A percentile compares a stretch with the other conserved stretches of the same genome.
Conservation (phyloP, 495 filamentous ascomycete species). For the Penicillium roqueforti region DNA sequence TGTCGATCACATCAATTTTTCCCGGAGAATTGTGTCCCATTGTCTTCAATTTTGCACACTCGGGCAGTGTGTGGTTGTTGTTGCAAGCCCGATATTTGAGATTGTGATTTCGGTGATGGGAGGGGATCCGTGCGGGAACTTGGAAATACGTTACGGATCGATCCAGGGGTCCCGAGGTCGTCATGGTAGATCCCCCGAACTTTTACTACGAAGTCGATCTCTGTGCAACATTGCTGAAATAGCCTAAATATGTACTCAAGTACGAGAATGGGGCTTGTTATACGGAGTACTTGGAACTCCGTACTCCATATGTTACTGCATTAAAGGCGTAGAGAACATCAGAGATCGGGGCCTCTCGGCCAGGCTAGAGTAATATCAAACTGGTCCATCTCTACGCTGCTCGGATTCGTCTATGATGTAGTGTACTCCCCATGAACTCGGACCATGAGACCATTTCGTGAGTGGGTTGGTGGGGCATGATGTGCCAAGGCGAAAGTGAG, state of each 20-base stretch:
- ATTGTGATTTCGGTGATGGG: conserved; percentile 24
- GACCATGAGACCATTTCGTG: not conserved
- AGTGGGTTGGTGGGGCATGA: conserved; percentile 4
- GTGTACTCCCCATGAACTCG: not conserved
- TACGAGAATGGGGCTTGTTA: not conserved
- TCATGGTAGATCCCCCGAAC: conserved; percentile 19
- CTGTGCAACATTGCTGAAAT: conserved; percentile 1
- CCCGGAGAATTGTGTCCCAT: conserved; percentile 9
- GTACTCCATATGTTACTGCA: not conserved
- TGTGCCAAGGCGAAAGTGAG: not conserved
- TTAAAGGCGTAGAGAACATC: not conserved
- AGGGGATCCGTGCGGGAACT: conserved; percentile 25
- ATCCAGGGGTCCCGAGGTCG: conserved; percentile 23
- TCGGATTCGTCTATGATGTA: not conserved
- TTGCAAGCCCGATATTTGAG: conserved; percentile 30
- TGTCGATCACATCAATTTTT: conserved; percentile 1
- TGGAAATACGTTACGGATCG: conserved; percentile 19
- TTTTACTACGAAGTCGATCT: not conserved
- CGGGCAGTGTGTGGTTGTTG: not conserved
- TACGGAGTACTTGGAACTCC: not conserved
- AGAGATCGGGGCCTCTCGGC: conserved; percentile 10
- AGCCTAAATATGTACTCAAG: not conserved
- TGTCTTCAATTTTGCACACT: not conserved
- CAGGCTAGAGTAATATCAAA: conserved; percentile 13
- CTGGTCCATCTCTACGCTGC: not conserved